Evolutionary conservation across 345 rosid genomes (phyloP).

Genomic region (Capsella bursapastoris): DNA sequence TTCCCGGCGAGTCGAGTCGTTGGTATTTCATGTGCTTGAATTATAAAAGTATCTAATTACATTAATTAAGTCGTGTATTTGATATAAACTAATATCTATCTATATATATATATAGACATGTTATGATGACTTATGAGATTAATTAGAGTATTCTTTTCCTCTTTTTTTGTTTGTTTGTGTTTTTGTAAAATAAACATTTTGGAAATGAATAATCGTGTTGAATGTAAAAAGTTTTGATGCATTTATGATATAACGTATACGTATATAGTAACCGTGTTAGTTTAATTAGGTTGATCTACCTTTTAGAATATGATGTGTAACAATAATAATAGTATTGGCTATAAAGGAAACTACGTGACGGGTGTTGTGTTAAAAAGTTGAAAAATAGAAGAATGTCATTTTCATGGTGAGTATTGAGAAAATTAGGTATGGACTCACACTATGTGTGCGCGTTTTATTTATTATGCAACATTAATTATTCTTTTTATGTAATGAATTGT

Average conservation of each 20-base stretch:
- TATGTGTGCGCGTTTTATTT: slow-evolving; percentile 12
- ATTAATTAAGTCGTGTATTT: slow-evolving; percentile 11
- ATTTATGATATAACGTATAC: slow-evolving; percentile 31
- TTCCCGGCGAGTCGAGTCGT: slow-evolving; percentile 54
- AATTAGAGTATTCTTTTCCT: background rate
- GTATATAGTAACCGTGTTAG: background rate
- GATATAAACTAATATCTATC: background rate
- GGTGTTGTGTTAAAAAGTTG: background rate
- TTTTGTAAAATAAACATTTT: background rate
- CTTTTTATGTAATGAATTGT: background rate
- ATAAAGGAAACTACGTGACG: background rate
- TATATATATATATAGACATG: background rate
- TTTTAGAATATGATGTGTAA: slow-evolving; percentile 27
- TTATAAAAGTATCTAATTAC: background rate
- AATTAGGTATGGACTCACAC: slow-evolving; percentile 36
- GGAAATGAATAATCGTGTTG: slow-evolving; percentile 24
- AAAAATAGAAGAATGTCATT: slow-evolving; percentile 17
- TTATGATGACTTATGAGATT: slow-evolving; percentile 13
- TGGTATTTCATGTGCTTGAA: slow-evolving; percentile 64
- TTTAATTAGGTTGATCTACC: background rate
- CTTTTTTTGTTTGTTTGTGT: background rate
- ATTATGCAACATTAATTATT: slow-evolving; percentile 6
- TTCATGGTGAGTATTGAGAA: slow-evolving; percentile 12
- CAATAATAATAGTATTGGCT: slow-evolving; percentile 1
- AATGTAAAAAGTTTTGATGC: background rate